Evolutionary conservation across 108 stramenopile genomes (phyloP).

Genomic region (Poteriospumella lacustris): DNA sequence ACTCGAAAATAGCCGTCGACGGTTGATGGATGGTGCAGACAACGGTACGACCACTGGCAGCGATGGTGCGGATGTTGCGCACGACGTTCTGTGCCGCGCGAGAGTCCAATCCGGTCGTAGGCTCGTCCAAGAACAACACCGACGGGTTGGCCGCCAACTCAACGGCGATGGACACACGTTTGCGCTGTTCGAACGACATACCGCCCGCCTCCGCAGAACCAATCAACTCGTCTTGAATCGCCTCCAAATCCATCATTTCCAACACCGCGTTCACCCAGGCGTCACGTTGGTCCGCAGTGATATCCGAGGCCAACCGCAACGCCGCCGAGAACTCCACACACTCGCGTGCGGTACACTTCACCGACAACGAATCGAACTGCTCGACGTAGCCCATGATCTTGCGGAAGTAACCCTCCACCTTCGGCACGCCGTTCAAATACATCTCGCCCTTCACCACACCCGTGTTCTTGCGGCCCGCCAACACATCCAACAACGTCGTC

Average conservation of each 20-base stretch:
- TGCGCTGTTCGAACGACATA: constrained; percentile 61
- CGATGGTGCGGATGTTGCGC: constrained; percentile 47
- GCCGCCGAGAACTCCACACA: not conserved
- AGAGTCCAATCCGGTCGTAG: constrained; percentile 51
- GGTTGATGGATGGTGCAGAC: constrained; percentile 75
- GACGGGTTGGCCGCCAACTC: constrained; percentile 51
- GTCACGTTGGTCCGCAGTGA: constrained; percentile 38
- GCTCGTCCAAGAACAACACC: constrained; percentile 54
- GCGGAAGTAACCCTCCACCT: constrained; percentile 1
- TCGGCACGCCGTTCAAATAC: constrained; percentile 55
- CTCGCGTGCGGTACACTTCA: constrained; percentile 63
- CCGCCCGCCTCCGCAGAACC: constrained; percentile 63
- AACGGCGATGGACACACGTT: constrained; percentile 47
- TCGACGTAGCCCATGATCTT: constrained; percentile 28
- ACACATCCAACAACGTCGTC: constrained; percentile 60
- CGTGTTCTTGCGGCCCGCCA: constrained; percentile 59
- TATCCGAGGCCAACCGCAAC: constrained; percentile 9
- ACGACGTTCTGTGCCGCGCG: constrained; percentile 63
- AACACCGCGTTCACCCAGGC: constrained; percentile 58
- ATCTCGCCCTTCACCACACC: constrained; percentile 58
- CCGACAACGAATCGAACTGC: constrained; percentile 54
- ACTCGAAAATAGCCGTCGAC: constrained; percentile 61
- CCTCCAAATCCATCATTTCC: constrained; percentile 59
- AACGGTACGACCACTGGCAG: constrained; percentile 60
- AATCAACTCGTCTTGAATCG: constrained; percentile 68